These are phyloP conservation scores for Bassia scoparia DNA, from an alignment of 148 eudicot genomes.

Conservation along the genomic window DNA sequence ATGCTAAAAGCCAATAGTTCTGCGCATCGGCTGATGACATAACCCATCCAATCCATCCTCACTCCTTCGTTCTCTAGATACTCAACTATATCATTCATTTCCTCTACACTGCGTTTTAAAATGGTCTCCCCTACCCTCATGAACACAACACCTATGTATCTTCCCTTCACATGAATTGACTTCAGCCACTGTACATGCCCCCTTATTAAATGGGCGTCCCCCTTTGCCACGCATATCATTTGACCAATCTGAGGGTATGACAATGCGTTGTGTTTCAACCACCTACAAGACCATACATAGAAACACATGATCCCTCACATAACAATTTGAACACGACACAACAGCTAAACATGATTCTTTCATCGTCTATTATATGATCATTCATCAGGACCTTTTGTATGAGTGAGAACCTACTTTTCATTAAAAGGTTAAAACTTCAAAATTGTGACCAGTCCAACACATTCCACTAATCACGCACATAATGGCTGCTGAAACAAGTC, in stretches of 20 bases:
- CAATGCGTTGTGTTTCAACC: slow-evolving; percentile 82
- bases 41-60: slow-evolving; percentile 88
- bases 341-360: background rate
- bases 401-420: too few relatives aligned
- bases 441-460: background rate
- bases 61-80: slow-evolving; percentile 77
- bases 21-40: slow-evolving; percentile 68
- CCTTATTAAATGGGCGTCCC: slow-evolving; percentile 52
- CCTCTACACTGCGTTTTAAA: slow-evolving; percentile 47
- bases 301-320: slow-evolving; percentile 1
- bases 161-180: slow-evolving; percentile 65
- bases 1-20: slow-evolving; percentile 69
- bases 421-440: background rate
- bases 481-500: background rate
- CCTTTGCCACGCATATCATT: slow-evolving; percentile 70
- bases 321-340: background rate
- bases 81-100: slow-evolving; percentile 61
- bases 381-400: background rate
- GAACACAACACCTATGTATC: slow-evolving; percentile 66
- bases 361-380: background rate
- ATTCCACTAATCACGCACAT: background rate
- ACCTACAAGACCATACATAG: slow-evolving; percentile 49
- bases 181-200: slow-evolving; percentile 63
- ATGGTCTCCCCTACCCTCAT: slow-evolving; percentile 56
- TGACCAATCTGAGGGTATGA: slow-evolving; percentile 85